A percentile compares a stretch with the other conserved stretches of the same genome.
These are phyloP conservation scores for Sclerotinia nivalis DNA, from an alignment of 2,329 filamentous ascomycete genomes.

Conservation along the genomic window DNA sequence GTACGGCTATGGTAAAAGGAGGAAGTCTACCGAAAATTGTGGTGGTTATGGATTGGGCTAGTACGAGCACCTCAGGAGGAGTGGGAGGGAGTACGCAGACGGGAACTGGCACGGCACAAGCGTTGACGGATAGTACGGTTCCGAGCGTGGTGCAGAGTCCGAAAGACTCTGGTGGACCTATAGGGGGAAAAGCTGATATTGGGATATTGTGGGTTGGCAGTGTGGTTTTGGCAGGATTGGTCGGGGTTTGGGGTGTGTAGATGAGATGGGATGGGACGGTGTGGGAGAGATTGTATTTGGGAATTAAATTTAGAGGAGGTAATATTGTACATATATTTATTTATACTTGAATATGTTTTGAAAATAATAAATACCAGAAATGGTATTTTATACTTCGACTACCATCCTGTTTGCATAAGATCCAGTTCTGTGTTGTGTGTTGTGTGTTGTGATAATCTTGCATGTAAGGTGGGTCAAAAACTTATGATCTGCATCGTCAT, in stretches of 20 bases:
- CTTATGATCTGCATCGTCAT: constrained; percentile 13
- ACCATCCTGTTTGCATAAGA: neutral
- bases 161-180: neutral
- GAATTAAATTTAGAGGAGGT: neutral
- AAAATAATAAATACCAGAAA: neutral
- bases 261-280: neutral
- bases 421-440: neutral
- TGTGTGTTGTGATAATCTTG: neutral
- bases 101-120: neutral
- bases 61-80: neutral
- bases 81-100: neutral
- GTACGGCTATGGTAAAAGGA: neutral
- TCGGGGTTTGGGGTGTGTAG: neutral
- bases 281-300: neutral
- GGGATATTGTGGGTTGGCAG: neutral
- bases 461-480: neutral
- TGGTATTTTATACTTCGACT: neutral
- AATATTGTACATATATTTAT: neutral
- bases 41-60: constrained; percentile 18
- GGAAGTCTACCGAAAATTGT: neutral
- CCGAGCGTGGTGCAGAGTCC: neutral
- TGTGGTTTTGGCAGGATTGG: neutral
- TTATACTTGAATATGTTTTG: neutral
- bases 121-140: neutral
- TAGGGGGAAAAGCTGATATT: neutral